Evolutionary conservation across 2,329 filamentous ascomycete genomes (phyloP), one percentile per base, ranked within the genome.

Genomic region (Coniochaeta sp.): DNA sequence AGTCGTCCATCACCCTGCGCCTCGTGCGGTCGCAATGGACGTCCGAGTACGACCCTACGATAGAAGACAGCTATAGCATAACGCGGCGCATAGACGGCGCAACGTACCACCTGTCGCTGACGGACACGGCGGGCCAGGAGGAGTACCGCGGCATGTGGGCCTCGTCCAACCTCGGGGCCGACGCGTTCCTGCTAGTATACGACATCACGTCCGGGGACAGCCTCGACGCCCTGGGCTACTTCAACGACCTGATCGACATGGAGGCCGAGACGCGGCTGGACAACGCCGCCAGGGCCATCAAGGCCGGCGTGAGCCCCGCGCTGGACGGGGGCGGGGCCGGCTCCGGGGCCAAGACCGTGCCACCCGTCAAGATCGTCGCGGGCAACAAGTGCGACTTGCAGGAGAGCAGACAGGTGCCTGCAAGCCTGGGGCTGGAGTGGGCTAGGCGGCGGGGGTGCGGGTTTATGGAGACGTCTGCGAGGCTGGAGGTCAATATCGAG

Each of bases 61-160:
- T 90, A 73, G 88, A 91, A 75, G 90, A 95, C 79, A 91, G 88
- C 66, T 95, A 95, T 79, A 89, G 85, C 68, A 87, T 95, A 63
- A 93, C 90, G 57, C 89, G 90, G 65, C 84, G 82, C 67, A 86
- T 95, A 72, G 90, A 93, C 68, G 90, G 90, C 69, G 81, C 93
- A 58, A 86, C 85, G 57, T 93, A 93, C 80, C 88, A 90, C 73
- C 85, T 95, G 38, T 81, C 83, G 56, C 82, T 95, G 57, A 93
- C 89, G 62, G 90, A 95, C 77, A 93, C 90, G 1, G 90, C 90
- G 28, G 90, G 90, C n/a, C 90, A 95, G 73, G 90, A 95, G 75
- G 90, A 95, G 76, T 95, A 95, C 77, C 88, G 90, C 65, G 88
- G 89, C 67, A 90, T 95, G 79, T 95, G 90, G 90, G 89, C 89